Conservation (phyloP, 768 basidiomycete species). For the Naganishia randhawae region DNA sequence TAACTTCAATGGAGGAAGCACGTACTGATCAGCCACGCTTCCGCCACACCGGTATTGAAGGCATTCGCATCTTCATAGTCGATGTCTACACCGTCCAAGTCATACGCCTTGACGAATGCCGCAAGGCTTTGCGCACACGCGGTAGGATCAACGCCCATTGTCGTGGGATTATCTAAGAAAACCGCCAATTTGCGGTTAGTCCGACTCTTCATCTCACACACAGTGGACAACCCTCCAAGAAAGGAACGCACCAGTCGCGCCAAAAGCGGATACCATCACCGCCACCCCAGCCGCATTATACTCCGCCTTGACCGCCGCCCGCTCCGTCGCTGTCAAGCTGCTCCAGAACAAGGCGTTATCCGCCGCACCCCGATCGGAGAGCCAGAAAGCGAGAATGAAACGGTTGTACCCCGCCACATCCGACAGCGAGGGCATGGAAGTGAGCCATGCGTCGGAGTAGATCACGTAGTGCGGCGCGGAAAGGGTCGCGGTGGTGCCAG, state of each 20-base stretch:
- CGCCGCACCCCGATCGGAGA: constrained; percentile 41
- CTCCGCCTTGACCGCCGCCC: constrained; percentile 53
- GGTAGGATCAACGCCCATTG: constrained; percentile 60
- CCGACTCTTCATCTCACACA: neutral
- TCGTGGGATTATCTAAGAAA: constrained; percentile 58
- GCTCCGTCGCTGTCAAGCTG: neutral
- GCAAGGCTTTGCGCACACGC: constrained; percentile 64
- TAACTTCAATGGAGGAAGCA: neutral
- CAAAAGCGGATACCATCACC: constrained; percentile 65
- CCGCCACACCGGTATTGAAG: constrained; percentile 42
- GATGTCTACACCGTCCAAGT: constrained; percentile 68
- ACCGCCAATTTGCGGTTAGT: too few relatives aligned
- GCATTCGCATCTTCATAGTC: constrained; percentile 59
- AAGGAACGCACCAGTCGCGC: constrained; percentile 51
- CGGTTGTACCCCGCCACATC: constrained; percentile 41
- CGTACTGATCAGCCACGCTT: constrained; percentile 44
- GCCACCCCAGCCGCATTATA: constrained; percentile 63
- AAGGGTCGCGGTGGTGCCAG: constrained; percentile 9
- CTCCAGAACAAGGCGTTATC: constrained; percentile 35
- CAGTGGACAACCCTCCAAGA: too few relatives aligned
- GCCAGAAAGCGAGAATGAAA: constrained; percentile 50
- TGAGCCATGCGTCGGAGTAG: constrained; percentile 45
- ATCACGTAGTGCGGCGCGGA: constrained; percentile 42
- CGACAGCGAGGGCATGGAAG: constrained; percentile 40
- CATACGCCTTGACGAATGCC: constrained; percentile 61